These are phyloP conservation scores for Daldinia caldariorum DNA, from an alignment of 495 filamentous ascomycete genomes.

Conservation along the genomic window DNA sequence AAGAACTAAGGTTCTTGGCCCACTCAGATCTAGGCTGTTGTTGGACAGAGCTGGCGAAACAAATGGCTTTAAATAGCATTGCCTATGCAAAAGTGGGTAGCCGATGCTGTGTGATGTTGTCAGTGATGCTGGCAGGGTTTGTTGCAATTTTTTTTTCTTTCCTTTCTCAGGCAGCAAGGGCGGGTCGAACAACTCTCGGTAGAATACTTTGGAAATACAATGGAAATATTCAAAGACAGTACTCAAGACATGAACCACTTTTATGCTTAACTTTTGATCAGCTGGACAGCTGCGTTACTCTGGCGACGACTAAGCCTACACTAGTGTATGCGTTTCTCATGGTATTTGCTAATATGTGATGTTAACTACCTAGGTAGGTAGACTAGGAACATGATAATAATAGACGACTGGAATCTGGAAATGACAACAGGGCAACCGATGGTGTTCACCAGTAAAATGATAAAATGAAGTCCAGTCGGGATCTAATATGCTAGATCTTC, in stretches of 20 bases:
- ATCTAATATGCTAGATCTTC: constrained; percentile 21
- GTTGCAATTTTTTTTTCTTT: neutral
- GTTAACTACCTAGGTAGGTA: too few relatives aligned
- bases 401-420: constrained; percentile 14
- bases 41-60: neutral
- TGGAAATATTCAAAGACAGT: constrained; percentile 1
- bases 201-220: constrained; percentile 11
- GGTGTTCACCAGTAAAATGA: neutral
- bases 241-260: too few relatives aligned
- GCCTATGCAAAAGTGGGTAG: neutral
- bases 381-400: neutral
- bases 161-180: neutral
- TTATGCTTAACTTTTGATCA: neutral
- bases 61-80: constrained; percentile 2
- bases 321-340: neutral
- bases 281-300: neutral
- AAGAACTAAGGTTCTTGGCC: neutral
- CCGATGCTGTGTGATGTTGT: constrained; percentile 7
- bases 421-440: constrained; percentile 5
- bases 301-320: neutral
- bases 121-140: constrained; percentile 4
- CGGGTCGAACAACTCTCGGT: constrained; percentile 10
- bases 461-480: too few relatives aligned
- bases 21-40: constrained; percentile 1
- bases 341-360: neutral